Conservation (phyloP, 768 basidiomycete genomes). For the Lactarius tabidus region DNA sequence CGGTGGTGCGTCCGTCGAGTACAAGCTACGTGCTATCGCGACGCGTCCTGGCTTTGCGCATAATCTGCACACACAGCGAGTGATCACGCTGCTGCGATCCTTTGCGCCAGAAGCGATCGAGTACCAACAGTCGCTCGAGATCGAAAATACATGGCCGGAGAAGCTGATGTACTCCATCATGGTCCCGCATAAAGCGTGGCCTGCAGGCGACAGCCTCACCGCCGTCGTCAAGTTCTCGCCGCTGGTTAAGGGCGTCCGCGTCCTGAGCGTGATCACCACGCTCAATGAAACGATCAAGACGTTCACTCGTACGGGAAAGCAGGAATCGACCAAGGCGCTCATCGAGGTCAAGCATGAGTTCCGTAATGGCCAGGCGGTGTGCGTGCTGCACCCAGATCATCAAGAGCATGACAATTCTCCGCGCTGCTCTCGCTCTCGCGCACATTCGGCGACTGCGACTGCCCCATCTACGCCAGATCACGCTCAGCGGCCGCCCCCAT, state of each 20-base stretch:
- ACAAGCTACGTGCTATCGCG: constrained; percentile 87
- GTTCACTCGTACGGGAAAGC: constrained; percentile 47
- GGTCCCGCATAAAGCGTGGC: constrained; percentile 94
- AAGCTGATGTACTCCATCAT: constrained; percentile 96
- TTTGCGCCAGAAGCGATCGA: constrained; percentile 83
- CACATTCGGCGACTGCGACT: constrained; percentile 1
- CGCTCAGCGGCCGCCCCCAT: background rate
- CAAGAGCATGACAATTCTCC: constrained; percentile 24
- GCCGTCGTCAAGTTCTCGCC: constrained; percentile 86
- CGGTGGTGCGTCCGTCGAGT: constrained; percentile 67
- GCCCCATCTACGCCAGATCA: constrained; percentile 18
- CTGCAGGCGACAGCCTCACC: constrained; percentile 80
- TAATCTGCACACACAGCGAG: constrained; percentile 58
- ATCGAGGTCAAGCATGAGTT: constrained; percentile 67
- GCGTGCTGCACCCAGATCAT: constrained; percentile 31
- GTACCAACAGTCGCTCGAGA: constrained; percentile 93
- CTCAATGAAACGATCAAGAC: constrained; percentile 74
- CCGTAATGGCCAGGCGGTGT: constrained; percentile 48
- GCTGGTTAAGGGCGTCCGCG: constrained; percentile 74
- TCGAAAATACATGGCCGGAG: constrained; percentile 96
- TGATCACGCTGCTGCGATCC: constrained; percentile 67
- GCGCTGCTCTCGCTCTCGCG: constrained; percentile 24
- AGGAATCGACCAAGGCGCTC: constrained; percentile 60
- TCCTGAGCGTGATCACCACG: constrained; percentile 60
- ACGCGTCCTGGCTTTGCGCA: constrained; percentile 68